phyloP scores from a whole-genome alignment of 2,329 filamentous ascomycete species.

The Falciphora oryzae region DNA sequence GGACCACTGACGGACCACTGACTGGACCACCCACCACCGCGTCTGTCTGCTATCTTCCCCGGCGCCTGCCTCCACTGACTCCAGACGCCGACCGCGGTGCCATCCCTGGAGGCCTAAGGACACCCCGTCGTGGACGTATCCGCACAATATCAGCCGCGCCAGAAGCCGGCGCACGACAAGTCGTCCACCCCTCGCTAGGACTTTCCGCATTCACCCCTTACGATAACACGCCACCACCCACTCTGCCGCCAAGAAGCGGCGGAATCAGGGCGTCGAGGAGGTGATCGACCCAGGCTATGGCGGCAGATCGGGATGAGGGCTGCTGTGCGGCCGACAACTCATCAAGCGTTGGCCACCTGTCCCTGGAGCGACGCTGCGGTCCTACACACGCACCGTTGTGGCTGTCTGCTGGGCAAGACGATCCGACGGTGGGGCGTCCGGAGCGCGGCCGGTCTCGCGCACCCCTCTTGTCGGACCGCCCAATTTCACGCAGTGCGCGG shows the following conservation, averaged over 20 bases:
- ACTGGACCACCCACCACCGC: too few species aligned
- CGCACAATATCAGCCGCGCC: not conserved
- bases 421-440: too few species aligned
- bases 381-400: not conserved
- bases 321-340: not conserved
- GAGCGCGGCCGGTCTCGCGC: too few species aligned
- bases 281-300: not conserved
- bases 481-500: too few species aligned
- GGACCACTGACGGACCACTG: too few species aligned
- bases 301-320: not conserved
- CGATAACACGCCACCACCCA: slow-evolving; percentile 1
- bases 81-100: too few species aligned
- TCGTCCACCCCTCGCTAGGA: not conserved
- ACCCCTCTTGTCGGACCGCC: too few species aligned
- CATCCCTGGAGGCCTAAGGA: not conserved
- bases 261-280: not conserved
- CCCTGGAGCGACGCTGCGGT: not conserved
- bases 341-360: not conserved
- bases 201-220: not conserved
- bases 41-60: too few species aligned
- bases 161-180: too few species aligned
- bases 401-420: too few species aligned
- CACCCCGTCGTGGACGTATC: not conserved
- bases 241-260: not conserved
- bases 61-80: too few species aligned